Evolutionary conservation across 495 filamentous ascomycete species (phyloP).

Genomic region (Penicillium alfredii): DNA sequence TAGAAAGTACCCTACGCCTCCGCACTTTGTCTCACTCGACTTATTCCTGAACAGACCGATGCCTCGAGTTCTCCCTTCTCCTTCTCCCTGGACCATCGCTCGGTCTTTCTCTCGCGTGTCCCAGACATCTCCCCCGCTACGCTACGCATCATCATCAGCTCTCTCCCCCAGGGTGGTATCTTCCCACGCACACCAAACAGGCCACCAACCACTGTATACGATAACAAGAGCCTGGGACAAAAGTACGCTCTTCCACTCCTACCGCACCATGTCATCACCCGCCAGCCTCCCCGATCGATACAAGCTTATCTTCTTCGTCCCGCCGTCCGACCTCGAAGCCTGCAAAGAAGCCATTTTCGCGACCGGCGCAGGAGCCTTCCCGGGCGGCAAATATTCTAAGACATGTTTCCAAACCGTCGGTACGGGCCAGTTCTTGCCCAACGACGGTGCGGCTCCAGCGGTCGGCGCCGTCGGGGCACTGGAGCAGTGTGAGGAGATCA

Average conservation of each 20-base stretch:
- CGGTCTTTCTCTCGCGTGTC: too few species aligned
- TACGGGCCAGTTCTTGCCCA: conserved; percentile 37
- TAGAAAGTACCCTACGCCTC: too few species aligned
- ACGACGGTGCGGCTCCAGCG: conserved; percentile 33
- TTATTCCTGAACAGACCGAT: conserved; percentile 1
- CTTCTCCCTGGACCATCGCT: not conserved
- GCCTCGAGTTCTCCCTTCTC: not conserved
- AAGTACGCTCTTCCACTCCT: not conserved
- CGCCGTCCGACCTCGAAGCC: conserved; percentile 29
- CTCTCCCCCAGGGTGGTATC: too few species aligned
- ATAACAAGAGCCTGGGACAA: too few species aligned
- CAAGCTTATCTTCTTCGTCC: conserved; percentile 47
- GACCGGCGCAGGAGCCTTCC: conserved; percentile 39
- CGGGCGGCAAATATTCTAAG: conserved; percentile 39
- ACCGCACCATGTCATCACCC: conserved; percentile 11
- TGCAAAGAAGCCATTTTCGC: conserved; percentile 46
- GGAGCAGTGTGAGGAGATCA: conserved; percentile 47
- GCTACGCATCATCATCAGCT: too few species aligned
- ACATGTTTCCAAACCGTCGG: conserved; percentile 37
- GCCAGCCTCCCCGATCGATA: conserved; percentile 29
- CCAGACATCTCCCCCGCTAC: too few species aligned
- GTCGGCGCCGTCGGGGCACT: conserved; percentile 34
- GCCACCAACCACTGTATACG: too few species aligned
- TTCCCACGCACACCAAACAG: too few species aligned
- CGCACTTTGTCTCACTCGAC: too few species aligned